Base-by-base conservation (phyloP, 1,284 basidiomycete genomes). In the Tylopilus sp. region DNA sequence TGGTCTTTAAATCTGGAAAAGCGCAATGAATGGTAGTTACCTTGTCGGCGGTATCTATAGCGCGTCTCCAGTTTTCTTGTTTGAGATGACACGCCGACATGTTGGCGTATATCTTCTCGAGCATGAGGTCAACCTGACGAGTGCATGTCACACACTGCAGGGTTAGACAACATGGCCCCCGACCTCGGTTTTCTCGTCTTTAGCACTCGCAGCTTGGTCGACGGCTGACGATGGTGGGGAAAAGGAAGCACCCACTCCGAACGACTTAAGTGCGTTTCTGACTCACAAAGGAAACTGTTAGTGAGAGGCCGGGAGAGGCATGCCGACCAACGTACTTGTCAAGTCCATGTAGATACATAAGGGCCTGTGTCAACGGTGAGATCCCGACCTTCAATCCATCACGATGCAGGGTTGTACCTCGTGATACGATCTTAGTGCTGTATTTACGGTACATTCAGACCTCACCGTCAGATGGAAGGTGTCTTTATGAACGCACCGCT, bases 51-150 rank as follows among this genome's bases (percentile, higher is more conserved):
- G 85, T 82, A 58, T 90, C 86, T 43, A 81, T 64, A 1, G 82
- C 84, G 11, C 89, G 79, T 60, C 81, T 78, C 83, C 84, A 91
- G 61, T 89, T 91, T 41, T 73, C 69, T 41, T 78, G 78, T 68
- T 86, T 89, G 56, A 91, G 69, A 62, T 91, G 85, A 57, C 86
- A 89, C 4, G 86, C 86, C 4, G 83, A 78, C 84, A 87, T 86
- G 51, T 90, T 91, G 4, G 83, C 77, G 56, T 91, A 87, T 36
- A 90, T 81, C 70, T 87, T 91, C 66, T 86, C 87, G 23, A 88
- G 63, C 37, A 89, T 73, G 18, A 81, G 72, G 62, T 91, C 87
- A 12, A 80, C 74, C 89, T 91, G 50, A 30, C 21, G 18, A 19
- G 39, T 15, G 11, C 35, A 15, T 19, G 29, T 50, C 43, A 33